Conservation (phyloP, 192 early-diverging fungal species). For the Podila epicladia region DNA sequence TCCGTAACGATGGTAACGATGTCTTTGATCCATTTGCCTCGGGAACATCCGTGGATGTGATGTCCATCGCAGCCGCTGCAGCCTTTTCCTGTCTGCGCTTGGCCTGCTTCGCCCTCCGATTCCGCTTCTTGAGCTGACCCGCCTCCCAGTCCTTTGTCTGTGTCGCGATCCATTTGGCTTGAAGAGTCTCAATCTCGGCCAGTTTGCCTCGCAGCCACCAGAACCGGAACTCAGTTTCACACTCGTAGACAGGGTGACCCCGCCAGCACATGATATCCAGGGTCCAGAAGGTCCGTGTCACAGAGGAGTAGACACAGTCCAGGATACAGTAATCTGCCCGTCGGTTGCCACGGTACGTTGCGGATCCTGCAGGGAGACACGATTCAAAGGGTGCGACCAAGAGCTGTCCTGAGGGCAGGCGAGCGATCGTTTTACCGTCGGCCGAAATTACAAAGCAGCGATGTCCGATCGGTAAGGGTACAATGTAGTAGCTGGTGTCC, state of each 20-base stretch:
- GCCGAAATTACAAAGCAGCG: constrained; percentile 64
- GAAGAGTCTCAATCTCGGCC: constrained; percentile 56
- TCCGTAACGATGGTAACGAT: neutral
- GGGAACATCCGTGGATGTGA: constrained; percentile 1
- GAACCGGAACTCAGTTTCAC: constrained; percentile 70
- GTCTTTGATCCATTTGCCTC: neutral
- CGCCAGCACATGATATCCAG: constrained; percentile 72
- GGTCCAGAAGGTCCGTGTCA: constrained; percentile 61
- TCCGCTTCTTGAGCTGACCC: constrained; percentile 20
- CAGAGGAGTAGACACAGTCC: constrained; percentile 65
- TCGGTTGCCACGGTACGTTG: constrained; percentile 54
- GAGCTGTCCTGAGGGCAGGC: constrained; percentile 21
- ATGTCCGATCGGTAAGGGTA: constrained; percentile 64
- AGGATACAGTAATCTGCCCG: constrained; percentile 67
- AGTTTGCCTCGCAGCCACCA: constrained; percentile 58
- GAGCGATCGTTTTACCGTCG: constrained; percentile 52
- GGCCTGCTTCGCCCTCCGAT: constrained; percentile 20
- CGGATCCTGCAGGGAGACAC: constrained; percentile 61
- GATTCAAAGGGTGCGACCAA: constrained; percentile 56
- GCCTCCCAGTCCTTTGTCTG: constrained; percentile 42
- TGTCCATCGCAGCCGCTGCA: neutral
- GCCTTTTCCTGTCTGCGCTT: constrained; percentile 37
- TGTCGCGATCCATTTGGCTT: constrained; percentile 30
- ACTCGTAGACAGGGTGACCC: constrained; percentile 68
- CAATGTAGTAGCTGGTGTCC: constrained; percentile 58